Base-by-base conservation (phyloP, 768 basidiomycete species). In the Pulveroboletus sp. region DNA sequence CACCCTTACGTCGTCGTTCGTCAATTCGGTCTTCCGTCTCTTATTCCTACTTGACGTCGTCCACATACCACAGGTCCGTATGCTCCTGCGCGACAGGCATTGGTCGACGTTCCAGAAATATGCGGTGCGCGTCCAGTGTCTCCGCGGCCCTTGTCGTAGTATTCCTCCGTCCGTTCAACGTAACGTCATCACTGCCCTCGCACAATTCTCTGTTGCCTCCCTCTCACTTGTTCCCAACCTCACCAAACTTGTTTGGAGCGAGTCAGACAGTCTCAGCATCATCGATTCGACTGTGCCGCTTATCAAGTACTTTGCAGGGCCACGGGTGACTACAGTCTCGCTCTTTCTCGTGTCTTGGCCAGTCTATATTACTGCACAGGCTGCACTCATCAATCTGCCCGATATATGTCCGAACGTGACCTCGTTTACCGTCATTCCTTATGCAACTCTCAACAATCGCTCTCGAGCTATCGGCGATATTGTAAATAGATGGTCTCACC, bases 401-500 rank as follows among this genome's bases (percentile, higher is more conserved):
- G 43, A 32, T 1, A 6, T 45, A 21, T 62, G 41, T 40, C 60
- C 60, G 2, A 62, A 62, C 37, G 48, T 61, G 14, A 52, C 57
- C 10, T 62, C 51, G 3, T 58, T 51, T 37, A 50, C 49, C 3
- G 32, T 47, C 27, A 37, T 37, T 31, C 44, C 57, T n/a, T 52
- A 43, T 6, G 32, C 49, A 1, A 51, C 56, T 6, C 35, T 51
- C 15, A 45, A 43, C 21, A 50, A 59, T 39, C 41, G 45, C 17
- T 49, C 50, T 2, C 37, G n/a, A 24, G 47, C 51, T 37, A 43
- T 58, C 6, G 52, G 50, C 7, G 50, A 39, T n/a, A 49, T 59
- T 36, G 47, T 55, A 7, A 11, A 36, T 12, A 40, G 32, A 33
- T 59, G 57, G 57, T 12, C 39, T 1, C 43, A 52, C 10, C 31